Base-by-base conservation (phyloP, 2,329 filamentous ascomycete species). In the Trichoderma citrinoviride region DNA sequence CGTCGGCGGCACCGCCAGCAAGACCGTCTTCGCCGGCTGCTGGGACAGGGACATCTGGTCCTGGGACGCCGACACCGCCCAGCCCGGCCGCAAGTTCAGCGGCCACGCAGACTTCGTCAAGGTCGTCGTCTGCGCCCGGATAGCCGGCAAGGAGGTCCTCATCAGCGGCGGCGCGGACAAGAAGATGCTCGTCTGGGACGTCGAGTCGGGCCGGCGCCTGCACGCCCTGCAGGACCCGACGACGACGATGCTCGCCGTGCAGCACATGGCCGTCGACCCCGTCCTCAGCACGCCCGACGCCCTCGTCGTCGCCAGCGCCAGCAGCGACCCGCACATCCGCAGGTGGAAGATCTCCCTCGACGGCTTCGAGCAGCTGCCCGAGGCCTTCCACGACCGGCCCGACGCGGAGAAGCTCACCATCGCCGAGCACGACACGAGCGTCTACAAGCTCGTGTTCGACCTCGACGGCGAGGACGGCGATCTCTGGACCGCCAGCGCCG, bases 31-130 rank as follows among this genome's bases (percentile, higher is more conserved):
- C 76, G 92, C 92, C 25, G 94, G 93, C 40, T 95, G 89, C 66
- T 99, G 95, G 95, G 94, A 99, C 78, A 97, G 96, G 79, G 84
- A 87, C 21, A 85, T 98, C 65, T 97, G 93, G 88, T 90, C 90
- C 37, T 97, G 92, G 90, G 83, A 91, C 71, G 79, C 89, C 37
- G 79, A 82, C 19, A 86, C 86, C 3, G 81, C 80, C 49, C 75
- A 80, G 33, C 77, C 80, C 1, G 81, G 80, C n/a, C 83, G 80
- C 67, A 87, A 82, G 68, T 93, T 88, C 70, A 83, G 84, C 65
- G 93, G 92, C 5, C 94, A 98, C 76, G 82, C 85, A 1, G 95
- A 99, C 78, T 99, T 99, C 73, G 90, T 99, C 71, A 97, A 97
- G 78, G 83, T 90, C 4, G 79, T 98, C 3, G 78, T 90, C 15